Evolutionary conservation across 2,329 filamentous ascomycete genomes (phyloP).

Genomic region (Metarhizium album): DNA sequence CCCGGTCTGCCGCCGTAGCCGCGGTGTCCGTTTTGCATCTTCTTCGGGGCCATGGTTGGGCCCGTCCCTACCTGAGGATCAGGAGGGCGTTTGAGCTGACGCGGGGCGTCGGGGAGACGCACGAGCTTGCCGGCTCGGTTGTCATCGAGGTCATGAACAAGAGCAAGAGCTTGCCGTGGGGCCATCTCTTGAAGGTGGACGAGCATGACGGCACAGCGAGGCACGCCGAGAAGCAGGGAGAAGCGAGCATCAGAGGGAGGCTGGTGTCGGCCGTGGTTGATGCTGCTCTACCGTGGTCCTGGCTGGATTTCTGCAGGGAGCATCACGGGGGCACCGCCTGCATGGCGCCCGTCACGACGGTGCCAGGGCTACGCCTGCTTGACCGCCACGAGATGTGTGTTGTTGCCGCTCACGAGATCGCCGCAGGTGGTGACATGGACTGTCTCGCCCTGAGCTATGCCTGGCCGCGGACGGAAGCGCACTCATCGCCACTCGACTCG

Average conservation of each 20-base stretch:
- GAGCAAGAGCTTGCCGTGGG: constrained; percentile 25
- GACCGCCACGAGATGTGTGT: constrained; percentile 20
- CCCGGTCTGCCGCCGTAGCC: constrained; percentile 13
- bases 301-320: constrained; percentile 24
- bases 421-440: constrained; percentile 8
- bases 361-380: constrained; percentile 21
- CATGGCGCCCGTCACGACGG: constrained; percentile 8
- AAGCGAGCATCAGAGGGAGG: constrained; percentile 19
- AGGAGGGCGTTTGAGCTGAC: constrained; percentile 27
- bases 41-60: constrained; percentile 26
- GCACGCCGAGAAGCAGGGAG: constrained; percentile 3
- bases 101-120: constrained; percentile 23
- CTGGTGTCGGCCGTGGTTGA: constrained; percentile 20
- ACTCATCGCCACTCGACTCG: constrained; percentile 7
- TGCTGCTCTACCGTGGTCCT: constrained; percentile 18
- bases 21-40: constrained; percentile 26
- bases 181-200: constrained; percentile 22
- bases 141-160: constrained; percentile 26
- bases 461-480: constrained; percentile 14
- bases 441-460: constrained; percentile 28
- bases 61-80: constrained; percentile 23
- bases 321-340: constrained; percentile 18
- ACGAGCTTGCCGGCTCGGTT: constrained; percentile 23
- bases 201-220: constrained; percentile 14
- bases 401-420: constrained; percentile 18